These are phyloP conservation scores for Macrolepiota dolichaula DNA, from an alignment of 768 basidiomycete species.

Conservation along the genomic window DNA sequence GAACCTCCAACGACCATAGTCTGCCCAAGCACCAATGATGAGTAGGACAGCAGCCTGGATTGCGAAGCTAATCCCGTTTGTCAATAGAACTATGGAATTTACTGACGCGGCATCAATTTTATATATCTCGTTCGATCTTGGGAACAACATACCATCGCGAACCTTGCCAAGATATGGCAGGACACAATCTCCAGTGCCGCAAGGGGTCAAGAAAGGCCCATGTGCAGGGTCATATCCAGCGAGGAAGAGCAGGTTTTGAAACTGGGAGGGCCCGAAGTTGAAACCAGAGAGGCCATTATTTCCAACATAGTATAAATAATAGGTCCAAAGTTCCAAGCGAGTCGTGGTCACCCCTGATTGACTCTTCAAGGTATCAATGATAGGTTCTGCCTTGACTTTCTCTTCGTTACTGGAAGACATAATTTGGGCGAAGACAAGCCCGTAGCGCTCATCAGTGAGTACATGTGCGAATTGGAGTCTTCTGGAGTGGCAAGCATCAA, in stretches of 20 bases:
- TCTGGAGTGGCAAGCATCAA: neutral
- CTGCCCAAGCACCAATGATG: constrained; percentile 73
- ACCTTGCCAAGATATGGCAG: constrained; percentile 60
- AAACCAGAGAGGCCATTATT: constrained; percentile 69
- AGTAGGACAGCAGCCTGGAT: constrained; percentile 68
- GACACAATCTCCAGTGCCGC: constrained; percentile 54
- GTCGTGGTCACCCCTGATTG: constrained; percentile 30
- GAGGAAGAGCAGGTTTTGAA: constrained; percentile 68
- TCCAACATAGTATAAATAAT: constrained; percentile 61
- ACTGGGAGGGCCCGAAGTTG: constrained; percentile 73
- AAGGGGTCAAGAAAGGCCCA: constrained; percentile 50
- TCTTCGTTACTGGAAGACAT: constrained; percentile 1
- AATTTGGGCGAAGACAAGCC: neutral
- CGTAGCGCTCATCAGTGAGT: neutral
- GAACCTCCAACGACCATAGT: constrained; percentile 79
- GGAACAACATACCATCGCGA: constrained; percentile 52
- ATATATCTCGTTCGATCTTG: neutral
- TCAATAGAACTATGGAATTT: constrained; percentile 74
- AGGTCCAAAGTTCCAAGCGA: constrained; percentile 52
- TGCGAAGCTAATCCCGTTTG: constrained; percentile 78
- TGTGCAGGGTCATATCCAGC: constrained; percentile 71
- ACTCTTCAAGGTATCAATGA: neutral
- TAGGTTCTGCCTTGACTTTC: neutral
- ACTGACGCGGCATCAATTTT: constrained; percentile 32
- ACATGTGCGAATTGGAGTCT: neutral